phyloP scores from a whole-genome alignment of 1,284 basidiomycete genomes.

The Apiotrichum gamsii region DNA sequence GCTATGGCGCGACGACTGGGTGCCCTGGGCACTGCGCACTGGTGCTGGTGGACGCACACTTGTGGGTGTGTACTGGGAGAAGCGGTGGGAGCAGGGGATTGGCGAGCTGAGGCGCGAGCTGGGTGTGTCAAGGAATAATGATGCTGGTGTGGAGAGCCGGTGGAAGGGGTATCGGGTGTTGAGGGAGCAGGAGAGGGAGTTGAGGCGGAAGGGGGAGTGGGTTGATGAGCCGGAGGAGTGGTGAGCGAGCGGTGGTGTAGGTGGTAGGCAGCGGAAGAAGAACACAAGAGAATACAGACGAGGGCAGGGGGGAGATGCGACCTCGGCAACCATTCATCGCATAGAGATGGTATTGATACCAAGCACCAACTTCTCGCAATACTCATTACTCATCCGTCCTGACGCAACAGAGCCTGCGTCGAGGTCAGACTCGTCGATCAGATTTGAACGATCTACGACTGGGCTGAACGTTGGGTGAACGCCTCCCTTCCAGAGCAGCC shows the following conservation, averaged over 20 bases:
- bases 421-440: too few species aligned
- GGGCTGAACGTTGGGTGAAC: too few species aligned
- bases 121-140: constrained; percentile 53
- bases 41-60: constrained; percentile 67
- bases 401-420: too few species aligned
- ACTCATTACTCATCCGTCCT: too few species aligned
- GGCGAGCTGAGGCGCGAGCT: constrained; percentile 72
- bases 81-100: constrained; percentile 79
- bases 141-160: constrained; percentile 32
- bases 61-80: constrained; percentile 93
- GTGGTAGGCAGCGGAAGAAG: too few species aligned
- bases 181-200: constrained; percentile 41
- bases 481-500: too few species aligned
- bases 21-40: constrained; percentile 82
- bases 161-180: constrained; percentile 48
- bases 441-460: too few species aligned
- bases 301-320: too few species aligned
- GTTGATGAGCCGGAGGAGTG: constrained; percentile 46
- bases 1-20: constrained; percentile 57
- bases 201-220: constrained; percentile 44
- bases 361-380: too few species aligned
- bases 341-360: too few species aligned
- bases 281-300: too few species aligned
- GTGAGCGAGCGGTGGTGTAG: constrained; percentile 22
- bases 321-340: too few species aligned